phyloP scores from a whole-genome alignment of 2,329 filamentous ascomycete species.

The Fusarium piperis region DNA sequence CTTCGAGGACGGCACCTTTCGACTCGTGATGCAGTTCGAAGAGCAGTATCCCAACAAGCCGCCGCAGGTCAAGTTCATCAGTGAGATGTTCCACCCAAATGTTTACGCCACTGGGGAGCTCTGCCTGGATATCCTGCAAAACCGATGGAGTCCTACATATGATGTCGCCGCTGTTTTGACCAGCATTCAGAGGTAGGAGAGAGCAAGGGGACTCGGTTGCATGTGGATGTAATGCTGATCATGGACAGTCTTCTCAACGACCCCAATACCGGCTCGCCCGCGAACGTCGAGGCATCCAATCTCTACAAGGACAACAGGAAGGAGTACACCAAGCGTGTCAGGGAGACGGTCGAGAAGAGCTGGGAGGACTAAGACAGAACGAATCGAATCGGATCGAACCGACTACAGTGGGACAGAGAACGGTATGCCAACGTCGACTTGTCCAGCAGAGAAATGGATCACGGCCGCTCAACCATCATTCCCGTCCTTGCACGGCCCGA shows the following conservation, averaged over 20 bases:
- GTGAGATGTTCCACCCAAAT: conserved; percentile 99
- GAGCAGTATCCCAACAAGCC: conserved; percentile 99
- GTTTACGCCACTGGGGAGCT: conserved; percentile 97
- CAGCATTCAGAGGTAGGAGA: conserved; percentile 87
- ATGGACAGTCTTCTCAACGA: conserved; percentile 85
- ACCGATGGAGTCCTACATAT: conserved; percentile 98
- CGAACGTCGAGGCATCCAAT: conserved; percentile 97
- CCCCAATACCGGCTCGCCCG: conserved; percentile 96
- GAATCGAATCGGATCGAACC: neutral
- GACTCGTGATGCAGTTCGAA: conserved; percentile 98
- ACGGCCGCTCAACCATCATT: conserved; percentile 20
- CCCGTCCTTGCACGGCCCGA: neutral
- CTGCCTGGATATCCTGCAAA: conserved; percentile 96
- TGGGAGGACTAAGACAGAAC: conserved; percentile 80
- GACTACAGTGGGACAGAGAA: conserved; percentile 16
- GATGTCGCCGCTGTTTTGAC: conserved; percentile 97
- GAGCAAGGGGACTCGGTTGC: neutral
- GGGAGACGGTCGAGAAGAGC: conserved; percentile 98
- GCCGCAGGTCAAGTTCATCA: conserved; percentile 97
- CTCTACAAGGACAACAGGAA: conserved; percentile 98
- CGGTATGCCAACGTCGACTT: conserved; percentile 36
- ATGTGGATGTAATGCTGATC: conserved; percentile 41
- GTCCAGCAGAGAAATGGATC: conserved; percentile 27
- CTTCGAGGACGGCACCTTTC: conserved; percentile 97
- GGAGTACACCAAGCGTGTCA: conserved; percentile 94